A percentile compares a stretch with the other conserved stretches of the same genome.
phyloP scores from a whole-genome alignment of 371 early-diverging fungal species.

The Mortierella sp. region DNA sequence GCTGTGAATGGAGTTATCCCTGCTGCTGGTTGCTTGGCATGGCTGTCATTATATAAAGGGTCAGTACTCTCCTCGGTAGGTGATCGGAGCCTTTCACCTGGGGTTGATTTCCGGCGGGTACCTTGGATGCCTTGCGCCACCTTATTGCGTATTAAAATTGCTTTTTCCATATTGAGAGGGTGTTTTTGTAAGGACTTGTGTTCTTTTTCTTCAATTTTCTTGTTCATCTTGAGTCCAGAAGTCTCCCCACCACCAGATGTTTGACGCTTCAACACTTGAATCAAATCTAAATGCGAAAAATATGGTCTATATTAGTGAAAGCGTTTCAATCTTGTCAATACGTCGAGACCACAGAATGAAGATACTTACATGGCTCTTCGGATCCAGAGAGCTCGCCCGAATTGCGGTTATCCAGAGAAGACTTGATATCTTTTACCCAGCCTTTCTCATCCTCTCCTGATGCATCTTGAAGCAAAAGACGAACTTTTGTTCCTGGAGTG shows the following conservation, averaged over 20 bases:
- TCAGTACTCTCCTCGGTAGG: conserved; percentile 22
- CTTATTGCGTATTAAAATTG: conserved; percentile 46
- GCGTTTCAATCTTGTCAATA: not conserved
- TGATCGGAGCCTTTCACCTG: conserved; percentile 34
- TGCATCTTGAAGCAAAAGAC: conserved; percentile 42
- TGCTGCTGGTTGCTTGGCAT: not conserved
- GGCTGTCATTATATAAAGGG: not conserved
- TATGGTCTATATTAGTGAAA: not conserved
- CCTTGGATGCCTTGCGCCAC: conserved; percentile 50
- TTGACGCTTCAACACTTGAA: conserved; percentile 42
- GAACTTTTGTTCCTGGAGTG: conserved; percentile 38
- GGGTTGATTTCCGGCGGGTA: conserved; percentile 38
- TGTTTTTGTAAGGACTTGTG: conserved; percentile 30
- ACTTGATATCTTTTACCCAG: conserved; percentile 46
- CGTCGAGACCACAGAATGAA: not conserved
- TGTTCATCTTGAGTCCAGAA: conserved; percentile 49
- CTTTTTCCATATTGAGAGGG: conserved; percentile 40
- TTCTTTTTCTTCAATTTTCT: conserved; percentile 48
- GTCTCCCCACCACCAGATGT: conserved; percentile 33
- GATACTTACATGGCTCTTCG: conserved; percentile 40
- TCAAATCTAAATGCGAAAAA: conserved; percentile 21
- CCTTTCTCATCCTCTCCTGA: conserved; percentile 39
- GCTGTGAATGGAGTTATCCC: conserved; percentile 19
- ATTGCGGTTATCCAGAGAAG: conserved; percentile 34
- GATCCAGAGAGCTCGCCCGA: conserved; percentile 32